These are phyloP conservation scores for Agroathelia rolfsii DNA, from an alignment of 1,284 basidiomycete genomes.

Conservation along the genomic window DNA sequence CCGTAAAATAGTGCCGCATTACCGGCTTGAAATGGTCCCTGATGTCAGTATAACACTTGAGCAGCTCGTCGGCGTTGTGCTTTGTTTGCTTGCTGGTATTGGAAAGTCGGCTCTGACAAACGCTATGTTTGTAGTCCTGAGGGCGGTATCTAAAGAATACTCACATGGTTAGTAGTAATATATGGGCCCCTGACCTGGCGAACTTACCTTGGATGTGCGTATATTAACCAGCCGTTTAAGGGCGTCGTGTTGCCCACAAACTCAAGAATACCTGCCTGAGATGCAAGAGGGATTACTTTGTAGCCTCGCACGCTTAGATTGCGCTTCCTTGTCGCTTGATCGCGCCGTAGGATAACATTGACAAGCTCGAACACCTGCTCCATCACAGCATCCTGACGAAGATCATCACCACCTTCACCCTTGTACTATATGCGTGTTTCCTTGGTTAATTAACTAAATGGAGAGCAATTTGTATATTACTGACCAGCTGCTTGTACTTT, in stretches of 20 bases:
- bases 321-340: conserved; percentile 70
- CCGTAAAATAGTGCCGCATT: conserved; percentile 91
- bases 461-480: conserved; percentile 16
- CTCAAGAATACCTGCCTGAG: conserved; percentile 81
- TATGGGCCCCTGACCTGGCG: neutral
- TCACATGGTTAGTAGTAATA: conserved; percentile 21
- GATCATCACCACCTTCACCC: conserved; percentile 79
- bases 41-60: conserved; percentile 42
- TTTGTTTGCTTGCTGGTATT: conserved; percentile 20
- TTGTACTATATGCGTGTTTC: conserved; percentile 90
- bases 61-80: conserved; percentile 25
- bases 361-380: conserved; percentile 94
- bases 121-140: conserved; percentile 19
- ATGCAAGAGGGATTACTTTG: conserved; percentile 79
- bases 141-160: conserved; percentile 36
- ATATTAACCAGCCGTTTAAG: conserved; percentile 52
- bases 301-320: conserved; percentile 76
- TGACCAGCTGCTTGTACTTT: conserved; percentile 74
- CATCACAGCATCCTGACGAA: conserved; percentile 98
- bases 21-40: conserved; percentile 68
- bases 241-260: conserved; percentile 81
- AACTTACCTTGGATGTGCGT: conserved; percentile 51
- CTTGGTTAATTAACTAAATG: too few relatives aligned
- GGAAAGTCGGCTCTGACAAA: conserved; percentile 15
- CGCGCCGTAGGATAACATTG: conserved; percentile 67